Percentiles rank a stretch among this genome's conserved stretches.
These are phyloP conservation scores for Niebla homalea DNA, from an alignment of 495 filamentous ascomycete genomes.

Conservation along the genomic window DNA sequence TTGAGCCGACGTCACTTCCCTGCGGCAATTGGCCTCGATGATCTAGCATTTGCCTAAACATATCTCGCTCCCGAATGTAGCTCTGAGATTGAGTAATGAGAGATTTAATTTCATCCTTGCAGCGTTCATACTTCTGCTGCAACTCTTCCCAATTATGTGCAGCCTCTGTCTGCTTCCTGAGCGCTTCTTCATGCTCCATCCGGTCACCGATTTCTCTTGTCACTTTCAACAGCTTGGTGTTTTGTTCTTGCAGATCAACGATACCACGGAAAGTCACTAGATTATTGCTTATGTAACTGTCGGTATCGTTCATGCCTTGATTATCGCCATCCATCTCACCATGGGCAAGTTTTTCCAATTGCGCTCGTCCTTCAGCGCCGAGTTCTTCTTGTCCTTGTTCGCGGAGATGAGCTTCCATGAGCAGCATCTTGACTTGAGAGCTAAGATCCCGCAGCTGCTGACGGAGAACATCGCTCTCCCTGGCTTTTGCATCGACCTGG, in stretches of 20 bases:
- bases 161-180: constrained; percentile 51
- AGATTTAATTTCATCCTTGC: constrained; percentile 62
- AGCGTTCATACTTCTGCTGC: constrained; percentile 44
- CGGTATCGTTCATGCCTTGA: constrained; percentile 50
- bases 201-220: constrained; percentile 70
- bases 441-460: constrained; percentile 86
- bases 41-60: constrained; percentile 87
- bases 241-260: constrained; percentile 76
- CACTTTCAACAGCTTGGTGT: constrained; percentile 65
- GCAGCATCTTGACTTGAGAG: constrained; percentile 74
- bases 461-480: constrained; percentile 66
- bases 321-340: constrained; percentile 45
- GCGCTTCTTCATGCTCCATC: constrained; percentile 84
- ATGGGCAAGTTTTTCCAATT: constrained; percentile 59
- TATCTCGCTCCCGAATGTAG: constrained; percentile 89
- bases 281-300: constrained; percentile 72
- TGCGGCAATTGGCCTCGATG: constrained; percentile 48
- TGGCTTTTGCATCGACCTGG: constrained; percentile 52
- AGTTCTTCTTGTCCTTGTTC: constrained; percentile 69
- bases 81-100: constrained; percentile 72
- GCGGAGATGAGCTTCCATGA: constrained; percentile 63
- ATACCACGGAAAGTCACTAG: constrained; percentile 74
- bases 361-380: constrained; percentile 44
- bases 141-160: constrained; percentile 62
- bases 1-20: constrained; percentile 17